A percentile compares a stretch with the other conserved stretches of the same genome.
Conservation (phyloP, 768 basidiomycete species). For the Termitomyces sp. region DNA sequence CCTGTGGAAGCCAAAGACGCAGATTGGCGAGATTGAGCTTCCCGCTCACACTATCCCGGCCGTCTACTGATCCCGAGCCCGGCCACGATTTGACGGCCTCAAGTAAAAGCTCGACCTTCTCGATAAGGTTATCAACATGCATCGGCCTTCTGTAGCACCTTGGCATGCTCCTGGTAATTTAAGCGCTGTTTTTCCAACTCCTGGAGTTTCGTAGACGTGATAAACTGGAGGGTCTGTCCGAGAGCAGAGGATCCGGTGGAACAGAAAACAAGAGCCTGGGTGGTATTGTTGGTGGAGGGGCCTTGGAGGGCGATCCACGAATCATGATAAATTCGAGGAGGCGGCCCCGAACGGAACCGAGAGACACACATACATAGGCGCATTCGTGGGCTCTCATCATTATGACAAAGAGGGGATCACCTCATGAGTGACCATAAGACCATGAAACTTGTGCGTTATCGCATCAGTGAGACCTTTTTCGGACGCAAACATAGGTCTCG, state of each 20-base stretch:
- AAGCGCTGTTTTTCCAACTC: slow-evolving; percentile 35
- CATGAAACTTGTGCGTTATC: no score
- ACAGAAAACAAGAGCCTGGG: background rate
- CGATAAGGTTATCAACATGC: no score
- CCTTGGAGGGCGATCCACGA: background rate
- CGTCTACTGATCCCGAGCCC: slow-evolving; percentile 23
- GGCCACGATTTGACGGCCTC: slow-evolving; percentile 29
- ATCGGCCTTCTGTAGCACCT: slow-evolving; percentile 24
- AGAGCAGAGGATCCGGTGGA: slow-evolving; percentile 19
- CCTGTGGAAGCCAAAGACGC: slow-evolving; percentile 32
- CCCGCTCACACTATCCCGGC: slow-evolving; percentile 12
- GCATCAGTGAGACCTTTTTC: no score
- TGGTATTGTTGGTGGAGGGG: no score
- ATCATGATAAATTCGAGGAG: background rate
- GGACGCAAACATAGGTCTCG: background rate
- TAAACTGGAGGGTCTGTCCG: slow-evolving; percentile 34
- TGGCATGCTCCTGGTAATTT: slow-evolving; percentile 27
- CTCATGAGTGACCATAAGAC: no score
- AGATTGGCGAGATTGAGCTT: slow-evolving; percentile 25
- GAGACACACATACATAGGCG: no score
- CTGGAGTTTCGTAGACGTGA: slow-evolving; percentile 36
- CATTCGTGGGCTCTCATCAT: background rate
- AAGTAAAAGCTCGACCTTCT: slow-evolving; percentile 28
- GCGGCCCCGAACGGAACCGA: background rate
- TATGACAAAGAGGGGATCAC: no score